Conservation (phyloP, 306 rosid species). For the Vigna hirtella region DNA sequence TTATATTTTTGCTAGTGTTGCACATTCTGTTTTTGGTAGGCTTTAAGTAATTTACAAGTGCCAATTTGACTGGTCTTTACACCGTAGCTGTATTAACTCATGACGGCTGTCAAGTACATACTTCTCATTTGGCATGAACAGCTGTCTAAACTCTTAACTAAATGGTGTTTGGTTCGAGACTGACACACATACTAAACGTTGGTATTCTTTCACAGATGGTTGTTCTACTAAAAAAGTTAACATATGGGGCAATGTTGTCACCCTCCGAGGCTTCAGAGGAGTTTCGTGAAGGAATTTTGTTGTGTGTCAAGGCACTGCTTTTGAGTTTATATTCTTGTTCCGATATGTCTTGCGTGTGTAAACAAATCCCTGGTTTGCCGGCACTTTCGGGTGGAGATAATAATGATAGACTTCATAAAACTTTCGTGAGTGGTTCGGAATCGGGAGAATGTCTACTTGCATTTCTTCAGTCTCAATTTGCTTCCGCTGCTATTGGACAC, state of each 20-base stretch:
- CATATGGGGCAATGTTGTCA: conserved; percentile 84
- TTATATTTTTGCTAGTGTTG: background rate
- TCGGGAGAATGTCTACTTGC: conserved; percentile 79
- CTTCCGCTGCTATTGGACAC: conserved; percentile 92
- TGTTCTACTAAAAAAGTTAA: conserved; percentile 88
- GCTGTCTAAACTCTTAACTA: conserved; percentile 33
- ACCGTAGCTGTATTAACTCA: conserved; percentile 9
- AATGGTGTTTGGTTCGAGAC: conserved; percentile 37
- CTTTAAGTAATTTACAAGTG: conserved; percentile 3
- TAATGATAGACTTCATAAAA: conserved; percentile 41
- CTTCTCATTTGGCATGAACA: background rate
- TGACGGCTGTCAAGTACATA: conserved; percentile 1
- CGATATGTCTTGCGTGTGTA: conserved; percentile 67
- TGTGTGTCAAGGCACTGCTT: conserved; percentile 79
- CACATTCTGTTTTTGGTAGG: background rate
- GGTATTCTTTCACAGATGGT: conserved; percentile 76
- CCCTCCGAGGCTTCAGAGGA: conserved; percentile 96
- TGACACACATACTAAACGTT: conserved; percentile 22
- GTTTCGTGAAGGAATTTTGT: conserved; percentile 90
- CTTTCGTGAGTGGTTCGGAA: conserved; percentile 53
- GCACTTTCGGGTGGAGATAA: conserved; percentile 58
- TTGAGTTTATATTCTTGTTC: conserved; percentile 70
- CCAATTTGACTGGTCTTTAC: background rate
- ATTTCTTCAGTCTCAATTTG: conserved; percentile 74
- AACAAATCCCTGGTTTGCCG: conserved; percentile 61